Evolutionary conservation across 257 asterid species (phyloP).

Genomic region (Striga asiatica): DNA sequence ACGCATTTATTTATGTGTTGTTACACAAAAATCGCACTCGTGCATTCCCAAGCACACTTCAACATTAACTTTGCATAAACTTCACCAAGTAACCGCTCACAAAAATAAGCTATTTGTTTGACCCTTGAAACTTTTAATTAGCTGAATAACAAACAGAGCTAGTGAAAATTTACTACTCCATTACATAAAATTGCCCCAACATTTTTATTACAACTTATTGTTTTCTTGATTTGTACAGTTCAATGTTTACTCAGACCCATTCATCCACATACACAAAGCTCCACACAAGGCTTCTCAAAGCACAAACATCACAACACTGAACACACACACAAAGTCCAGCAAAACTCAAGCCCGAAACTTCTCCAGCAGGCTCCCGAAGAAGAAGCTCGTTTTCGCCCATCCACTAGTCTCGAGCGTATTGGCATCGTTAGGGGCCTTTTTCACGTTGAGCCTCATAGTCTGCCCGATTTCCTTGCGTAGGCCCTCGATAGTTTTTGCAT

Average conservation of each 20-base stretch:
- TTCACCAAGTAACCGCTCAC: no score
- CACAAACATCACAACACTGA: neutral
- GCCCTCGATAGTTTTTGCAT: conserved; percentile 53
- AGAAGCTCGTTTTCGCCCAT: conserved; percentile 75
- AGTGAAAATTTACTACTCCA: no score
- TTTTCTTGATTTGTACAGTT: conserved; percentile 23
- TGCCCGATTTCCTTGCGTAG: conserved; percentile 70
- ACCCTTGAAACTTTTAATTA: no score
- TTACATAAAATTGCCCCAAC: conserved; percentile 22
- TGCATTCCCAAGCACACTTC: no score
- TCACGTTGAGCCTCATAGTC: conserved; percentile 77
- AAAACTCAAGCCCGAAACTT: conserved; percentile 36
- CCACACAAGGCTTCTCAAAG: conserved; percentile 17
- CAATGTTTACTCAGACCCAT: conserved; percentile 18
- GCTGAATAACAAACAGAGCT: no score
- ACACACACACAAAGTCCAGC: neutral
- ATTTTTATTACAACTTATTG: conserved; percentile 23
- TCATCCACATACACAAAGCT: conserved; percentile 12
- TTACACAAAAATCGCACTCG: no score
- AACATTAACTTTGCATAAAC: no score
- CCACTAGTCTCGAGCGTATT: conserved; percentile 49
- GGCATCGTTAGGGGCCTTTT: conserved; percentile 35
- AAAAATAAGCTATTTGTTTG: no score
- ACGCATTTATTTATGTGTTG: no score
- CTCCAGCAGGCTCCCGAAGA: conserved; percentile 70